Evolutionary conservation across 345 rosid genomes (phyloP).

Genomic region (Murraya paniculata): DNA sequence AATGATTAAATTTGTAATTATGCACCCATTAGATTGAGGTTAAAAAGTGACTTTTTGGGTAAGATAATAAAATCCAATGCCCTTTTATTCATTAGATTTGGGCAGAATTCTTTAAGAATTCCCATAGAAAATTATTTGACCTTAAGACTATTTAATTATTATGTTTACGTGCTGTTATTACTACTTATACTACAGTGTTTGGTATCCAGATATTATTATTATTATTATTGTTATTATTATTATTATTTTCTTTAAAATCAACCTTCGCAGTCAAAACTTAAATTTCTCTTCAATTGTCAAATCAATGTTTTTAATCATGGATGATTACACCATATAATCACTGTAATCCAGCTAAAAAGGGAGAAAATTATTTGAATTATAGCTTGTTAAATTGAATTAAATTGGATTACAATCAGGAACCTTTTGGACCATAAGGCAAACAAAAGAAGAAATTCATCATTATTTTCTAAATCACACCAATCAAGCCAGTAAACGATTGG

Average conservation of each 20-base stretch:
- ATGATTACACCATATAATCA: not conserved
- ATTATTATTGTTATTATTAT: no score
- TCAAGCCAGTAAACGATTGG: slow-evolving; percentile 1
- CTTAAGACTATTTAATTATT: not conserved
- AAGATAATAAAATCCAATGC: not conserved
- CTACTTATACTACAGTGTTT: no score
- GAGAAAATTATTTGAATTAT: not conserved
- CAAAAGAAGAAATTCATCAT: slow-evolving; percentile 1
- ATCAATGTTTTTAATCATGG: not conserved
- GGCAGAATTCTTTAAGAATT: no score
- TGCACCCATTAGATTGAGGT: not conserved
- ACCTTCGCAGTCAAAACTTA: not conserved
- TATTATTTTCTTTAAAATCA: not conserved
- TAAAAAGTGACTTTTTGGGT: not conserved
- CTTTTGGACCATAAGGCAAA: not conserved
- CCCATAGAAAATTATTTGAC: not conserved
- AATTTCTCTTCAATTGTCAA: not conserved
- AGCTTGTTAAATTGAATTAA: not conserved
- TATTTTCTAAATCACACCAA: slow-evolving; percentile 8
- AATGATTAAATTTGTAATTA: not conserved
- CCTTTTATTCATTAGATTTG: not conserved
- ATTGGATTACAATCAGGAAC: not conserved
- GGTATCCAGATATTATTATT: no score
- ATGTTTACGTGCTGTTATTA: not conserved
- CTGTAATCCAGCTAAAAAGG: not conserved